These are phyloP conservation scores for Podosphaera leucotricha DNA, from an alignment of 2,329 filamentous ascomycete genomes.

Conservation along the genomic window DNA sequence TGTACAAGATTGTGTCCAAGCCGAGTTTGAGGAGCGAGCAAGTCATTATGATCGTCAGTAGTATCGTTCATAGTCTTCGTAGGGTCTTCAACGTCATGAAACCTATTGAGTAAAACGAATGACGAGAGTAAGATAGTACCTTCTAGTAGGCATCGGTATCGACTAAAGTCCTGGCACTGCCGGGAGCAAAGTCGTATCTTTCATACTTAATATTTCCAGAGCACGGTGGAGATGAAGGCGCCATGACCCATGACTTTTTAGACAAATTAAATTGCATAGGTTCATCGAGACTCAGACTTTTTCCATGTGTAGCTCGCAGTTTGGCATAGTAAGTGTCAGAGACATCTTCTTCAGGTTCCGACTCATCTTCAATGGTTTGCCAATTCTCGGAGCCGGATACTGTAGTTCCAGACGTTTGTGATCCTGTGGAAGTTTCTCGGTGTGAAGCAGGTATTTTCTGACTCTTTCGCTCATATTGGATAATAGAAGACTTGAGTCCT, in stretches of 20 bases:
- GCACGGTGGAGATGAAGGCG: not conserved
- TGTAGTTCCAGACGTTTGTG: slow-evolving; percentile 24
- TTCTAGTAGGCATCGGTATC: not conserved
- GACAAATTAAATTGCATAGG: slow-evolving; percentile 19
- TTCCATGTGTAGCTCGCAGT: slow-evolving; percentile 42
- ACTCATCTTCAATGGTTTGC: slow-evolving; percentile 84
- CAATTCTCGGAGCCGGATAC: slow-evolving; percentile 83
- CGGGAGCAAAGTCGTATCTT: not conserved
- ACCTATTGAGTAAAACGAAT: not conserved
- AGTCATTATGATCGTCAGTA: not conserved
- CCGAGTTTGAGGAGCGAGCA: not conserved
- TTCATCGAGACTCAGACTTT: slow-evolving; percentile 32
- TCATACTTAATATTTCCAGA: not conserved
- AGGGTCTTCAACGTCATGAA: not conserved
- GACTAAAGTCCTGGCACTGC: not conserved
- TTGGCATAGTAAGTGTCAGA: slow-evolving; percentile 78
- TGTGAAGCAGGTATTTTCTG: slow-evolving; percentile 15
- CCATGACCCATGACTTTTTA: slow-evolving; percentile 21
- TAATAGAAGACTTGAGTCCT: slow-evolving; percentile 21
- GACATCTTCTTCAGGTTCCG: slow-evolving; percentile 50
- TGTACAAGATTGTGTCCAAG: not conserved
- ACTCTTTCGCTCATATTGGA: slow-evolving; percentile 17
- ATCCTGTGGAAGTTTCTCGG: slow-evolving; percentile 52
- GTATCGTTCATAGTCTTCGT: not conserved
- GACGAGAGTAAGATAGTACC: not conserved